Base-by-base conservation (phyloP, 352 stramenopile genomes). In the Saprolegnia parasitica region DNA sequence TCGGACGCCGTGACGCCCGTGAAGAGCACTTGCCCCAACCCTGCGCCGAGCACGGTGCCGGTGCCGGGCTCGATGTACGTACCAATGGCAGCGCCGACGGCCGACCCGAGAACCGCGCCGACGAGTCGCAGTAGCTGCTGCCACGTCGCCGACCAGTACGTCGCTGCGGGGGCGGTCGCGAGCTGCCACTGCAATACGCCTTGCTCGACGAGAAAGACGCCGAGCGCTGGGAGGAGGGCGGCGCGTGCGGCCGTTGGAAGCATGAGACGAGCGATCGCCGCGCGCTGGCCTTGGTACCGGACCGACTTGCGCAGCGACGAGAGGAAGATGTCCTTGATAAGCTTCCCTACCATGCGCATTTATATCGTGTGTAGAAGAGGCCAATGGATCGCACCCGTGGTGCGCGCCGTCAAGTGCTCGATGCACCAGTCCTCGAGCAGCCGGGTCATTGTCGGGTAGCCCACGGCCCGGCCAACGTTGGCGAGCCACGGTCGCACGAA, bases 241-340 rank as follows among this genome's bases (percentile, higher is more conserved):
- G 63, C n/a, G 16, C 39, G 29, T n/a, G 55, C 54, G 6, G 63
- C 47, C 6, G 63, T 70, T 10, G 54, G 35, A 4, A 70, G 42
- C 40, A 70, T 70, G 46, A 47, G 63, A 4, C n/a, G 26, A 18
- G 63, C 63, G 5, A 56, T 20, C 15, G 50, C 23, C 2, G 23
- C 20, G 16, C 13, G 8, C 52, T 60, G 1, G 42, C 45, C 5
- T 23, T 70, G 46, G 47, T 50, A 47, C n/a, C 63, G 63, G 20
- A n/a, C 29, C 16, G 23, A 70, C 39, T 70, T 70, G 29, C 63
- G 49, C 24, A 70, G n/a, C 8, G 63, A 55, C 26, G 63, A 70
- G 16, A 55, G 40, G 46, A 52, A 24, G n/a, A 70, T 57, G 45
- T 70, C 46, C 39, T 70, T 70, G 29, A 61, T 54, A 18, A 58